These are phyloP conservation scores for Geotrichum candidum DNA, from an alignment of 1,139 yeast genomes.

Conservation along the genomic window DNA sequence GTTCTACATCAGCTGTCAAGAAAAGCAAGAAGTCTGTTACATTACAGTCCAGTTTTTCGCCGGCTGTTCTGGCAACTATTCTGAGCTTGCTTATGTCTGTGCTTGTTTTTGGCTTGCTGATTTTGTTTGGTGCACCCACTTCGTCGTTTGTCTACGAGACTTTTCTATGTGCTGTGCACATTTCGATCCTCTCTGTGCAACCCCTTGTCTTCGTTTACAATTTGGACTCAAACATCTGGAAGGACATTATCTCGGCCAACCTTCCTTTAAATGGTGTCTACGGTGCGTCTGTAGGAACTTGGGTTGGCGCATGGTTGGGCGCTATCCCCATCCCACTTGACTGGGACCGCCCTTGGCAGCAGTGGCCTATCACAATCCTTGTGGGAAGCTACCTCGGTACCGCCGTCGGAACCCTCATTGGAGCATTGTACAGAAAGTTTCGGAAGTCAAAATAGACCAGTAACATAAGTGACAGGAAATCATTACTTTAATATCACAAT, in stretches of 20 bases:
- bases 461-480: not conserved
- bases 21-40: slow-evolving; percentile 19
- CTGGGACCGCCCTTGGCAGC: slow-evolving; percentile 98
- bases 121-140: slow-evolving; percentile 86
- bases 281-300: slow-evolving; percentile 45
- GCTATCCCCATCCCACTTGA: slow-evolving; percentile 91
- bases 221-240: slow-evolving; percentile 47
- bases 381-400: slow-evolving; percentile 77
- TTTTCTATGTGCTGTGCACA: slow-evolving; percentile 56
- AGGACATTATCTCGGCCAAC: slow-evolving; percentile 35
- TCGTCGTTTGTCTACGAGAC: slow-evolving; percentile 54
- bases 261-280: slow-evolving; percentile 32
- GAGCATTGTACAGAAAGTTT: slow-evolving; percentile 21
- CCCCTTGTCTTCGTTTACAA: slow-evolving; percentile 62
- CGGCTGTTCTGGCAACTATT: slow-evolving; percentile 33
- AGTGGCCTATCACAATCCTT: slow-evolving; percentile 89
- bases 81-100: slow-evolving; percentile 43
- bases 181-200: slow-evolving; percentile 54
- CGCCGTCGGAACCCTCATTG: slow-evolving; percentile 46
- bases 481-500: not conserved
- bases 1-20: not conserved
- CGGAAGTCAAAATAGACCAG: not conserved
- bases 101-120: slow-evolving; percentile 47
- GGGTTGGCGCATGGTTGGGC: slow-evolving; percentile 85
- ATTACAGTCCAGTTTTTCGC: slow-evolving; percentile 14